Conservation (phyloP, 768 basidiomycete genomes). For the Lentinula raphanica region DNA sequence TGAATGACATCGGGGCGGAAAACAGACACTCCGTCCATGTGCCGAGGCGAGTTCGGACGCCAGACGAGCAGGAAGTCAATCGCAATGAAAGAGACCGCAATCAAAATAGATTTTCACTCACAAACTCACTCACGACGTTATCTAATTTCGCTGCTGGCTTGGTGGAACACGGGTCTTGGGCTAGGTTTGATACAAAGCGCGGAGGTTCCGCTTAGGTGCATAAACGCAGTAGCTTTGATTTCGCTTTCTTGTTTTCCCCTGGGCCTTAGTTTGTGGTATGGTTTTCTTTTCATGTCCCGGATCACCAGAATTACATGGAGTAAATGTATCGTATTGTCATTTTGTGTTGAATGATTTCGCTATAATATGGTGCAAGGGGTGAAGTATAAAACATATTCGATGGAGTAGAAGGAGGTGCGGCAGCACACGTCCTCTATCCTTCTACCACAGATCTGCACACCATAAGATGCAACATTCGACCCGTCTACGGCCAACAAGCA, state of each 20-base stretch:
- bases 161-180: slow-evolving; percentile 15
- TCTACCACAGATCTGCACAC: no score
- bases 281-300: no score
- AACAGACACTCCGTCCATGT: background rate
- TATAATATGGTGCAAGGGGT: no score
- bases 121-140: slow-evolving; percentile 24
- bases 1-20: background rate
- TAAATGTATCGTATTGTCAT: no score
- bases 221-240: background rate
- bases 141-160: slow-evolving; percentile 19
- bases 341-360: no score
- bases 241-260: background rate
- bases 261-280: no score
- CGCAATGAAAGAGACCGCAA: background rate
- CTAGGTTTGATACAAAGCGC: background rate
- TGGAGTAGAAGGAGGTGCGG: no score
- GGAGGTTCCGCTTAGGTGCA: background rate
- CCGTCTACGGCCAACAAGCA: no score
- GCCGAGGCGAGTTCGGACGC: background rate
- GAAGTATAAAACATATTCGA: no score
- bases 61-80: background rate
- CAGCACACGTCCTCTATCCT: no score
- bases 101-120: slow-evolving; percentile 3
- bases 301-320: no score
- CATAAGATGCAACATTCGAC: no score